Evolutionary conservation across 2,329 filamentous ascomycete genomes (phyloP).

Genomic region (Trichoderma sp.): DNA sequence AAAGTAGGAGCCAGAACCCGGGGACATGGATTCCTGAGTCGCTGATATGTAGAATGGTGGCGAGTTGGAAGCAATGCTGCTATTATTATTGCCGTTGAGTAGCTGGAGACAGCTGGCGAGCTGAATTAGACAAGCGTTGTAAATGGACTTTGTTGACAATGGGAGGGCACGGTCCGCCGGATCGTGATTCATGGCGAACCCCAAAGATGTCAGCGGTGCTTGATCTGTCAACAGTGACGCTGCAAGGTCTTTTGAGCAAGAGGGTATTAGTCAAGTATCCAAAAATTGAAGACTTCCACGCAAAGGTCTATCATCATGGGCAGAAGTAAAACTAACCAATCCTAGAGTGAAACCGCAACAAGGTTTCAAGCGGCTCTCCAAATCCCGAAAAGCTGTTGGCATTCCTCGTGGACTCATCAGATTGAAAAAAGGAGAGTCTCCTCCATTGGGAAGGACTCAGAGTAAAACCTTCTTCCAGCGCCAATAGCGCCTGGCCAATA

Average conservation of each 20-base stretch:
- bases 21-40: not conserved
- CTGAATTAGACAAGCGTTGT: slow-evolving; percentile 17
- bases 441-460: slow-evolving; percentile 19
- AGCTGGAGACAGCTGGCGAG: slow-evolving; percentile 19
- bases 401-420: not conserved
- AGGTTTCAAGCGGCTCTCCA: slow-evolving; percentile 21
- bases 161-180: not conserved
- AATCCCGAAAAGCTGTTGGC: not conserved
- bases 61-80: not conserved
- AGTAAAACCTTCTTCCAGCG: slow-evolving; percentile 8
- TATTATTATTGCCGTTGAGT: not conserved
- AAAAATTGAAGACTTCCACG: not conserved
- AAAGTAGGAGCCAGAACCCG: not conserved
- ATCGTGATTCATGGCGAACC: not conserved
- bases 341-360: slow-evolving; percentile 20
- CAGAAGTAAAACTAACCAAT: slow-evolving; percentile 18
- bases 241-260: slow-evolving; percentile 19
- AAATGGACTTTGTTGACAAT: slow-evolving; percentile 3
- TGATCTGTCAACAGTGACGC: slow-evolving; percentile 17
- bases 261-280: not conserved
- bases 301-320: not conserved
- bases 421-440: not conserved
- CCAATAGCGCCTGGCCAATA: slow-evolving; percentile 15
- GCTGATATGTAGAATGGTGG: not conserved
- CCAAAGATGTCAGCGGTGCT: slow-evolving; percentile 13